Evolutionary conservation across 2,329 filamentous ascomycete genomes (phyloP), one percentile per base, ranked within the genome.

Genomic region (Aspergillus pseudoglaucus): DNA sequence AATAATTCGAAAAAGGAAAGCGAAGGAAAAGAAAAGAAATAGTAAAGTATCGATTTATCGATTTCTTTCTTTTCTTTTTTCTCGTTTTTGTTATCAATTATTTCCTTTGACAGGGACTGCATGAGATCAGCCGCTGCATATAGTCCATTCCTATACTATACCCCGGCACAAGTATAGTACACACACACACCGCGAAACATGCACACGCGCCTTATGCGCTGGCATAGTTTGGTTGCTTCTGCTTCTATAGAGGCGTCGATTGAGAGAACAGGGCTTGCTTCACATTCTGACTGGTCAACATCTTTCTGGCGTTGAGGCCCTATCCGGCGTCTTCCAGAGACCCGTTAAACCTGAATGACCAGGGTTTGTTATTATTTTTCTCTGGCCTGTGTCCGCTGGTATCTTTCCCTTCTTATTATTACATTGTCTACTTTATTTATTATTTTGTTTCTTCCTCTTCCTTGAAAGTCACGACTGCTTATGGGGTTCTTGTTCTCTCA

Each of bases 111-210:
- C 15, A 20, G 46, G 30, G 43, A 42, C 44, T 56, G 47, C 49
- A 53, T 47, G 49, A 53, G 52, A 41, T 47, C 49, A 57, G 58
- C 55, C 58, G 54, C 55, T 53, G 58, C 52, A 56, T 61, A 55
- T 22, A 22, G 22, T 22, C 22, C 22, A 22, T 22, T 22, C 22
- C 47, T 39, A 39, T 20, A 39, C 37, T 18, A 18, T 39, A 39
- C 37, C 37, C 17, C 15, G 6, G 10, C 10, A 39, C 37, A 12
- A 12, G 18, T 17, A 39, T 18, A 39, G n/a, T 15, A n/a, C n/a
- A 17, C n/a, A 37, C 33, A 37, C 33, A n/a, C 33, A 37, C 33
- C 33, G 25, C 25, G 25, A 37, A 3, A 37, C 33, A 37, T 15
- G 33, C 47, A 49, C 45, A 48, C 48, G 46, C 48, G 46, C 49